Evolutionary conservation across 2,329 filamentous ascomycete genomes (phyloP), one percentile per base, ranked within the genome.

Genomic region (Neofusicoccum laricinum): DNA sequence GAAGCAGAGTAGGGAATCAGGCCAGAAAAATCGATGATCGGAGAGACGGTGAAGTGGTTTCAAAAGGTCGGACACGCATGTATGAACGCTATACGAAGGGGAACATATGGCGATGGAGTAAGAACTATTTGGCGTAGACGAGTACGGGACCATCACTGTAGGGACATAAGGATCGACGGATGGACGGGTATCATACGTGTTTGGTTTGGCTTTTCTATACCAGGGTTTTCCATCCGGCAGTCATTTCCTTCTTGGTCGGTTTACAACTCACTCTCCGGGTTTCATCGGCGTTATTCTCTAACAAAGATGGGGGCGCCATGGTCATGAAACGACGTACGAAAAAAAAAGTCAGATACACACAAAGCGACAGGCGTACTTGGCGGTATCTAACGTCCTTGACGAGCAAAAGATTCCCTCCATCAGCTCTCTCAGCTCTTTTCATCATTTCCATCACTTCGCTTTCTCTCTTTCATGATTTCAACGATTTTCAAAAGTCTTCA

Each of bases 291-390:
- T 59, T 59, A 14, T 15, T n/a, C 40, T 36, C 19, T 38, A 14
- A 57, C 51, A 12, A 59, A 32, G 25, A 59, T 14, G 21, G 21
- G 25, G 40, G 30, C 17, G 15, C 17, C 25, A 36, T 34, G 55
- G 55, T 8, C 45, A 45, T 17, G 55, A 59, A 30, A 19, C 51
- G 51, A 38, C 38, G 38, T 30, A 32, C 36, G 51, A 43, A 11
- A 30, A 46, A 57, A 34, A 46, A 46, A 5, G 21, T 45, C 40
- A 59, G 15, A 17, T 12, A 59, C 7, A 45, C 38, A 57, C 53
- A 36, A 46, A 59, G 55, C 55, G 55, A 59, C 25, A 38, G 55
- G 55, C 55, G 55, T 59, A 59, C 25, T 59, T 25, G 41, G 55
- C 55, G 55, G 30, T 57, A 17, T 43, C 40, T 30, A 43, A 19